A percentile compares a stretch with the other conserved stretches of the same genome.
These are phyloP conservation scores for Jatropha curcas DNA, from an alignment of 345 rosid species.

Conservation along the genomic window DNA sequence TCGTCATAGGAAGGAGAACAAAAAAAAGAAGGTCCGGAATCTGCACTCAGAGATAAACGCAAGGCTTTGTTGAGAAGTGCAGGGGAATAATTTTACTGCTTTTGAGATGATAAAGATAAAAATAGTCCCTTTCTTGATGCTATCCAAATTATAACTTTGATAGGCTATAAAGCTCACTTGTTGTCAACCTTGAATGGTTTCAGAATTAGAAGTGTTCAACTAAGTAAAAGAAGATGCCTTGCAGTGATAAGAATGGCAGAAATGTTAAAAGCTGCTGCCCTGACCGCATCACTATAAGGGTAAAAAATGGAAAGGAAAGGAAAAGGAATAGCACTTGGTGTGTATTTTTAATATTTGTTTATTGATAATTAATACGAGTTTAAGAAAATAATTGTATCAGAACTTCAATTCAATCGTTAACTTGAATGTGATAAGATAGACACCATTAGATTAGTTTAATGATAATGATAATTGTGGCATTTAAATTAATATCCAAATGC, in stretches of 20 bases:
- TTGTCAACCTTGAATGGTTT: not conserved
- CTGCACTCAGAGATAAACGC: not conserved
- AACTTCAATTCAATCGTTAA: too few species aligned
- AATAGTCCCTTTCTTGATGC: conserved; percentile 6
- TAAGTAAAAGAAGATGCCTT: conserved; percentile 3
- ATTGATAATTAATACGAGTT: too few species aligned
- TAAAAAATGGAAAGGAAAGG: not conserved
- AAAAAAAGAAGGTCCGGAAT: not conserved
- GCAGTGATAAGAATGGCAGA: not conserved
- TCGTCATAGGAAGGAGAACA: not conserved
- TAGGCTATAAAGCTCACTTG: not conserved
- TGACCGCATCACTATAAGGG: not conserved
- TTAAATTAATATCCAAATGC: too few species aligned
- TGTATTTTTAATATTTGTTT: too few species aligned
- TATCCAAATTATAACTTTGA: not conserved
- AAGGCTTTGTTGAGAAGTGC: not conserved
- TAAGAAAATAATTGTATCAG: too few species aligned
- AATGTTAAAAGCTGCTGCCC: not conserved
- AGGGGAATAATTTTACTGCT: not conserved
- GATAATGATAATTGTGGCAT: too few species aligned
- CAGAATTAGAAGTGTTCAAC: not conserved
- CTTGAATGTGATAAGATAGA: too few species aligned
- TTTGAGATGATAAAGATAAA: conserved; percentile 4
- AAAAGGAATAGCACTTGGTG: not conserved
- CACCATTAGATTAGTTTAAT: too few species aligned